Base-by-base conservation (phyloP, 345 rosid genomes). In the Eucalyptus shirleyi region DNA sequence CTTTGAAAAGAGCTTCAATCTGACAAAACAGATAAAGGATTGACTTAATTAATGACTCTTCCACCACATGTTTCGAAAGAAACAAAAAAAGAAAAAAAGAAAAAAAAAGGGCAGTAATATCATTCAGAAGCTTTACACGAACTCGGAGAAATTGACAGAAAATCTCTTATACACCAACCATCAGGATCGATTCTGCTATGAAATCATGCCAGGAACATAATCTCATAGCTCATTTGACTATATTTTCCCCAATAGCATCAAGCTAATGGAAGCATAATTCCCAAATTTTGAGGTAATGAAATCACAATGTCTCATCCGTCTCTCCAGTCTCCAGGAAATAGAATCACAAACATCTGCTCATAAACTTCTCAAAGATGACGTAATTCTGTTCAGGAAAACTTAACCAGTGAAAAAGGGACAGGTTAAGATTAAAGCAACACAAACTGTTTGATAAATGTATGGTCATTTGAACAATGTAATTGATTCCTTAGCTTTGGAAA, bases 1-100 rank as follows among this genome's bases (percentile, higher is more conserved):
- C 96, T 91, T 93, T 93, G 94, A 98, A 98, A 92, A 95, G 94
- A 26, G 92, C 59, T 90, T 97, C 99, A 81, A 97, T 94, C 99
- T 98, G 95, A 91, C 88, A 93, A 89, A 87, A 87, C 30, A 67
- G 69, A 50, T 60, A 50, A 40, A 77, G 42, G 30, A 77, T 77
- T 72, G 83, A 72, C 28, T 72, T 37, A 42, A 37, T 77, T 40
- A 40, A 77, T 21, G 30, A 77, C 16, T 40, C 45, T 77, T 77
- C 85, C 47, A 40, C 85, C 85, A 77, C 30, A 77, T 40, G 83
- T 77, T 37, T 77, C 6, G 4, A 34, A 34, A 34, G 12, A 34
- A 18, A 34, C 2, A 18, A 17, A 9, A 8, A n/a, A 7, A 65
- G 2, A 32, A 69, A 9, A 5, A 9, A 34, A 8, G 3, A 67